phyloP scores from a whole-genome alignment of 2,329 filamentous ascomycete species.

The Diaporthe velutina region DNA sequence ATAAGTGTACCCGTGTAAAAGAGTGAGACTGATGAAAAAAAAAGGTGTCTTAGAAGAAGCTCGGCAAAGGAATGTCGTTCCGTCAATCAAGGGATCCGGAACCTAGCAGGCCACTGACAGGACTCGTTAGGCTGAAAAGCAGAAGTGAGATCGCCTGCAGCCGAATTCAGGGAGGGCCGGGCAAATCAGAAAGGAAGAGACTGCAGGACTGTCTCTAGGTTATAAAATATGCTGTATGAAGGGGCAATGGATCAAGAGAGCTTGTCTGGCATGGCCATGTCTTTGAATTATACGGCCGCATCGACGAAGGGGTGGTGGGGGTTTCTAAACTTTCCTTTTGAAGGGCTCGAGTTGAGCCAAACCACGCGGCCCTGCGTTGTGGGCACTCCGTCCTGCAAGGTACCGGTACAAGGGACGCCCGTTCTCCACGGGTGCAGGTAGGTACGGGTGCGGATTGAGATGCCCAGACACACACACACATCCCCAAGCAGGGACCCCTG shows the following conservation, averaged over 20 bases:
- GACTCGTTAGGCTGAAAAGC: background rate
- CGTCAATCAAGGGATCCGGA: constrained; percentile 29
- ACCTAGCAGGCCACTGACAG: constrained; percentile 7
- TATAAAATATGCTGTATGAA: constrained; percentile 16
- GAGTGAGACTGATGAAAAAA: constrained; percentile 21
- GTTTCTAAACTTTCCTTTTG: constrained; percentile 12
- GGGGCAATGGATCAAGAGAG: constrained; percentile 5
- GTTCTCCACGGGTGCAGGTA: constrained; percentile 14
- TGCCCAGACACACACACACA: background rate
- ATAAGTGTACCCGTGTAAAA: constrained; percentile 15
- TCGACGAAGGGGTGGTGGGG: background rate
- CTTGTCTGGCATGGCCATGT: constrained; percentile 19
- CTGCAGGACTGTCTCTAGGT: constrained; percentile 23
- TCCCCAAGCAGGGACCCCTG: constrained; percentile 19
- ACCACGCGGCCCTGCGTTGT: constrained; percentile 26
- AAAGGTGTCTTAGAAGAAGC: constrained; percentile 5
- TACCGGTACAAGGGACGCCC: constrained; percentile 25
- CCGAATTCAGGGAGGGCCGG: constrained; percentile 20
- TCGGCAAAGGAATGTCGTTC: constrained; percentile 29
- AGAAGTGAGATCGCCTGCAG: background rate
- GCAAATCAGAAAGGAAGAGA: constrained; percentile 3
- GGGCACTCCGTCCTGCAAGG: constrained; percentile 8
- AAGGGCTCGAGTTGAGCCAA: constrained; percentile 15
- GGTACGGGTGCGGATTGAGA: background rate
- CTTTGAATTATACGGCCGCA: constrained; percentile 22